phyloP scores from a whole-genome alignment of 2,329 filamentous ascomycete species.

The Didymella pinodella region DNA sequence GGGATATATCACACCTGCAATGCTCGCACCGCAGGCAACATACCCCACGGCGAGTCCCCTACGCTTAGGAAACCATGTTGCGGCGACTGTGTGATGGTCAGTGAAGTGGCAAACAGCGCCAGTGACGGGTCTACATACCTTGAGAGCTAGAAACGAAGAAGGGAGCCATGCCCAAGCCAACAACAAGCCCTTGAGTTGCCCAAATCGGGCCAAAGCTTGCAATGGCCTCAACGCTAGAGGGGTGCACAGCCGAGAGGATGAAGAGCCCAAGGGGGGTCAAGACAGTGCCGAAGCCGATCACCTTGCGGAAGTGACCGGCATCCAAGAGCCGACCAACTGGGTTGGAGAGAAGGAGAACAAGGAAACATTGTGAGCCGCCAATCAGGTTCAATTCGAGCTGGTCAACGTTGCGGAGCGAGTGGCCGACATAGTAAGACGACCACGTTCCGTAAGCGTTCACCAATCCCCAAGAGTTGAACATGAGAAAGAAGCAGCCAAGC shows the following conservation, averaged over 20 bases:
- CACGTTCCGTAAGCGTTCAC: conserved; percentile 62
- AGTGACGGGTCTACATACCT: conserved; percentile 45
- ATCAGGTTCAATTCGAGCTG: conserved; percentile 57
- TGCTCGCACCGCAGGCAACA: conserved; percentile 60
- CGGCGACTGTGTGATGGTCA: conserved; percentile 52
- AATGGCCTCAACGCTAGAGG: conserved; percentile 43
- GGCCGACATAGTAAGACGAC: conserved; percentile 58
- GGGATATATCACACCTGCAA: conserved; percentile 58
- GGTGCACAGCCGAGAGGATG: conserved; percentile 54
- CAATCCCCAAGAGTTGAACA: conserved; percentile 60
- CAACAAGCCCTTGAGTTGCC: conserved; percentile 58
- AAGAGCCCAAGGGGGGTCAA: conserved; percentile 57
- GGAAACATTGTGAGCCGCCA: conserved; percentile 58
- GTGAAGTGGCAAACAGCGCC: conserved; percentile 1
- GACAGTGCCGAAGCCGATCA: conserved; percentile 54
- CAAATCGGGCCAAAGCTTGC: conserved; percentile 56
- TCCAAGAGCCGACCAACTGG: conserved; percentile 59
- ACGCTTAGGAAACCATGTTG: conserved; percentile 59
- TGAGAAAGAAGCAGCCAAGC: conserved; percentile 59
- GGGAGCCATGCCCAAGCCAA: conserved; percentile 60
- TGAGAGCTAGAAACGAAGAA: conserved; percentile 62
- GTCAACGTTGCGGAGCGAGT: conserved; percentile 52
- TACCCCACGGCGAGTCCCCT: conserved; percentile 60
- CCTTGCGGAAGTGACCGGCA: conserved; percentile 53
- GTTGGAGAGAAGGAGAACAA: conserved; percentile 57